These are phyloP conservation scores for Pseudogymnoascus sp. DNA, from an alignment of 2,329 filamentous ascomycete species.

Conservation along the genomic window DNA sequence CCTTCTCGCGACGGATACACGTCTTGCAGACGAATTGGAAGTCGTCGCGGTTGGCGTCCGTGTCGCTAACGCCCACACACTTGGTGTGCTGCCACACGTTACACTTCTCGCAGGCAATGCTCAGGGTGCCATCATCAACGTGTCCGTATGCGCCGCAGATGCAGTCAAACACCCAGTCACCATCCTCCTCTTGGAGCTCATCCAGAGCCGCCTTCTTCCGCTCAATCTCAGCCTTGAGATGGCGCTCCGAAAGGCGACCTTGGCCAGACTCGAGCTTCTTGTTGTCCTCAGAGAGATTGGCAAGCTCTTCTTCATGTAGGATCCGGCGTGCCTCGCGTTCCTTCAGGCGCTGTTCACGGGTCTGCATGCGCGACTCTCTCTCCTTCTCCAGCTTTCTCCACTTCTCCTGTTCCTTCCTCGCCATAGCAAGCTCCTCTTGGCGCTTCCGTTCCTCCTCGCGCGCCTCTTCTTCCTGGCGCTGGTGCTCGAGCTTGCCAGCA, in stretches of 20 bases:
- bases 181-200: constrained; percentile 60
- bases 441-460: constrained; percentile 62
- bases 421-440: constrained; percentile 54
- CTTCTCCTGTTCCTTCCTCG: constrained; percentile 58
- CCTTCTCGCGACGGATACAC: constrained; percentile 63
- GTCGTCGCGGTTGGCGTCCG: constrained; percentile 72
- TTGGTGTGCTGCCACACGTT: constrained; percentile 96
- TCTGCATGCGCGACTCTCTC: constrained; percentile 70
- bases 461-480: constrained; percentile 62
- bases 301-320: constrained; percentile 76
- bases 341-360: constrained; percentile 74
- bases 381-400: constrained; percentile 56
- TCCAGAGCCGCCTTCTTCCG: constrained; percentile 68
- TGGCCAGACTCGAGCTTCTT: constrained; percentile 47
- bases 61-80: constrained; percentile 72
- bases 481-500: constrained; percentile 70
- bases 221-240: constrained; percentile 74
- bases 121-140: constrained; percentile 90
- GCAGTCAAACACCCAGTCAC: constrained; percentile 93
- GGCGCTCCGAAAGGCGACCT: constrained; percentile 65
- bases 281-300: constrained; percentile 68
- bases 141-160: constrained; percentile 84
- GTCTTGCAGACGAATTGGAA: constrained; percentile 80
- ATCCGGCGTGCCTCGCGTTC: constrained; percentile 78
- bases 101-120: constrained; percentile 87